Evolutionary conservation across 768 basidiomycete species (phyloP), one percentile per base, ranked within the genome.

Genomic region (Clavaria fumosa): DNA sequence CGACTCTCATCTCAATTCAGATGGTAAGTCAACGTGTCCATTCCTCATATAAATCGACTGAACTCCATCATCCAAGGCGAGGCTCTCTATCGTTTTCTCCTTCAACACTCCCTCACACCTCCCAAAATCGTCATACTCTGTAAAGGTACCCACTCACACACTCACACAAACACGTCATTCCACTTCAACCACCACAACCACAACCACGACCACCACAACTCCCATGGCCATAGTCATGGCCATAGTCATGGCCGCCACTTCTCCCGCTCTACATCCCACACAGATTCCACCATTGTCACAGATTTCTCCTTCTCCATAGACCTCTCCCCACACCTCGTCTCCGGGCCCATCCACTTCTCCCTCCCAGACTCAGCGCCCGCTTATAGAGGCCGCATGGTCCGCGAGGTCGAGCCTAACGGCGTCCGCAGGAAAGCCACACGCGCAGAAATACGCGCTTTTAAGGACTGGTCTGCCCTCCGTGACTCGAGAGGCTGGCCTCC

Each of bases 261-360:
- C 7, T 51, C 53, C 20, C 55, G 50, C 10, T 57, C 56, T 2
- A 78, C 81, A 42, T 49, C 53, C n/a, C 69, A 77, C 50, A 67
- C 63, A 5, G 72, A 75, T 43, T 69, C 57, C 0, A 59, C n/a
- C n/a, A n/a, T n/a, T n/a, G n/a, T 82, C 30, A 62, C 64, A 15
- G 80, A 83, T 48, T 83, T 83, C 46, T 68, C 78, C 47, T 83
- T 83, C 51, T 61, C 52, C 43, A 70, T 83, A 49, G 70, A 75
- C 46, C 48, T 76, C 3, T 51, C 59, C 12, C 62, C 59, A 12
- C 51, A 62, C 37, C 53, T 69, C 38, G 48, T 64, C 21, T 49
- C 57, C 14, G 54, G 49, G 4, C 60, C 55, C 7, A 46, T 58
- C 5, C 72, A 76, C 35, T 83, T 74, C 72, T 69, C 70, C 11